These are phyloP conservation scores for Blastomyces emzantsi DNA, from an alignment of 2,329 filamentous ascomycete species.

Conservation along the genomic window DNA sequence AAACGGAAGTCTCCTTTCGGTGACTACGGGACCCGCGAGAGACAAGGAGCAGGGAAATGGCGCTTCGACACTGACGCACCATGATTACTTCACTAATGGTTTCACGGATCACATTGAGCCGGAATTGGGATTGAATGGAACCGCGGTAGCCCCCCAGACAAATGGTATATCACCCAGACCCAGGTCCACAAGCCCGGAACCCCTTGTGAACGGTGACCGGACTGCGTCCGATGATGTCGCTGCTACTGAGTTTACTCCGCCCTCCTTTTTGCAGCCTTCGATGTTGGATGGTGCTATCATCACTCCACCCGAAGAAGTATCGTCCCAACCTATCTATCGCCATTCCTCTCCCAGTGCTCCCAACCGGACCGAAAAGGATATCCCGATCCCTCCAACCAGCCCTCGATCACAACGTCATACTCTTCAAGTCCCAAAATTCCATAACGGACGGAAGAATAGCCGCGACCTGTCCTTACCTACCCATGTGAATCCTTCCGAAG, in stretches of 20 bases:
- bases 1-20: constrained; percentile 43
- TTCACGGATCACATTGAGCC: not conserved
- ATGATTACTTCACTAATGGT: constrained; percentile 3
- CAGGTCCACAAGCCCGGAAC: constrained; percentile 23
- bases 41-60: constrained; percentile 25
- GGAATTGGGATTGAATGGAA: not conserved
- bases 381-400: constrained; percentile 29
- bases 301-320: constrained; percentile 24
- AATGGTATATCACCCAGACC: not conserved
- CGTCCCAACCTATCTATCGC: constrained; percentile 20
- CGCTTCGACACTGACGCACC: not conserved
- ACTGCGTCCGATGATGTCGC: constrained; percentile 26
- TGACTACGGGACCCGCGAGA: constrained; percentile 28
- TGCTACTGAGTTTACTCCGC: constrained; percentile 23
- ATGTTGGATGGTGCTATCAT: constrained; percentile 26
- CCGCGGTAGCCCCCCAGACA: not conserved
- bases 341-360: constrained; percentile 12
- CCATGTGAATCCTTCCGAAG: constrained; percentile 37
- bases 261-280: constrained; percentile 25
- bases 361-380: constrained; percentile 11
- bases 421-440: constrained; percentile 68
- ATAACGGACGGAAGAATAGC: constrained; percentile 51
- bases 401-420: constrained; percentile 71
- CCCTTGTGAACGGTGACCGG: constrained; percentile 27
- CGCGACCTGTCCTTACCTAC: constrained; percentile 50